phyloP scores from a whole-genome alignment of 2,329 filamentous ascomycete genomes.

The Penicillium expansum region DNA sequence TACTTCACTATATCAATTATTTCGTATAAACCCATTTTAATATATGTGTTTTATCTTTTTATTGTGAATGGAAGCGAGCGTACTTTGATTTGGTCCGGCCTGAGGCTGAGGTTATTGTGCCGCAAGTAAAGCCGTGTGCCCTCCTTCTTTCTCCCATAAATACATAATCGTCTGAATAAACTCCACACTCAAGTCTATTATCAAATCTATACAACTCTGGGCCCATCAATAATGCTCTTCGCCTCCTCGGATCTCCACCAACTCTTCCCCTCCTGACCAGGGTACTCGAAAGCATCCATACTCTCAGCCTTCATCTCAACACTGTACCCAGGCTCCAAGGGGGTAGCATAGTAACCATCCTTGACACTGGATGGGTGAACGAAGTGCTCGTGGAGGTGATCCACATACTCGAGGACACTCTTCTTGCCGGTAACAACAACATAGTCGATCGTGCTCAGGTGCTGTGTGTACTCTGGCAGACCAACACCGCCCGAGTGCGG shows the following conservation, averaged over 20 bases:
- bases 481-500: constrained; percentile 88
- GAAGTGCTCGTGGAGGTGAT: constrained; percentile 93
- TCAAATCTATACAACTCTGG: constrained; percentile 32
- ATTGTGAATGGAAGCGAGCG: too few relatives aligned
- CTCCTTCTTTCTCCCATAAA: too few relatives aligned
- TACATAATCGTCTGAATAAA: constrained; percentile 1
- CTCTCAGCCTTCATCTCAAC: constrained; percentile 90
- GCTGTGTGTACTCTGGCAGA: constrained; percentile 89
- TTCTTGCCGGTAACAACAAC: constrained; percentile 79
- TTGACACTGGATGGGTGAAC: constrained; percentile 74
- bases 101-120: too few relatives aligned
- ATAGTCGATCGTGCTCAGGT: constrained; percentile 89
- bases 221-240: constrained; percentile 66
- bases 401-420: constrained; percentile 84
- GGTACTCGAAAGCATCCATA: constrained; percentile 76
- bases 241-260: constrained; percentile 86
- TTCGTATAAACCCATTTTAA: too few relatives aligned
- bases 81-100: too few relatives aligned
- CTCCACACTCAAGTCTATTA: background rate
- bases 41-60: too few relatives aligned
- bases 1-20: too few relatives aligned
- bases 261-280: constrained; percentile 71
- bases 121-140: too few relatives aligned
- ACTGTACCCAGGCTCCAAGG: constrained; percentile 77
- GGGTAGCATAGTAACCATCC: constrained; percentile 85